Base-by-base conservation (phyloP, 2,329 filamentous ascomycete genomes). In the Metarhizium anisopliae region DNA sequence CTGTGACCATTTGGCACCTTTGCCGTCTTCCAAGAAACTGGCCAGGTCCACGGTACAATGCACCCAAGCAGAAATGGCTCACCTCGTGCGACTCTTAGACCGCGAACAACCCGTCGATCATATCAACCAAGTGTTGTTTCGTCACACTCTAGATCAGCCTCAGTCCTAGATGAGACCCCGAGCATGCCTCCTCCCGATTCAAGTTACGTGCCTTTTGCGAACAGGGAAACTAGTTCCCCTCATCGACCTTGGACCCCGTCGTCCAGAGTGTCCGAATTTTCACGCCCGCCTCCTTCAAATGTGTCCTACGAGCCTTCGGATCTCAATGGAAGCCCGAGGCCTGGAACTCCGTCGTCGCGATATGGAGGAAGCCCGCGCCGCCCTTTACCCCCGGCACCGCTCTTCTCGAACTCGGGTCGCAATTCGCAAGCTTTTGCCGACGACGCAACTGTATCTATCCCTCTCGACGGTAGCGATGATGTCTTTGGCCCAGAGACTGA, bases 351-450 rank as follows among this genome's bases (percentile, higher is more conserved):
- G 1, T 91, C 91, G 0, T 93, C 90, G 2, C 81, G 85, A 68
- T 96, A 97, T 68, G 89, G 91, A 20, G 89, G 91, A 3, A 95
- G 90, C 66, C 90, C 92, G 11, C 83, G 90, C 62, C 82, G 93
- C 55, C 93, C 93, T 3, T 77, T 97, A 36, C 94, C 94, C 2
- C 90, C 91, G 0, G 90, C 91, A 35, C 94, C 94, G 4, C 76
- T 96, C 8, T 97, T 96, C 66, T 82, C 87, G 2, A 77, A 72
- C 8, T 76, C 75, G 68, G 59, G 76, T 59, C 66, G 78, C 68
- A 69, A 72, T 59, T 78, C 80, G 51, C 74, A 70, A 57, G 77
- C 72, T 57, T 82, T 86, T 58, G 79, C 77, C 25, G 84, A 89
- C 58, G 85, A 90, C 61, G 81, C 83, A 11, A 87, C 87, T 0